These are phyloP conservation scores for Exophiala oligosperma DNA, from an alignment of 2,329 filamentous ascomycete genomes.

Conservation along the genomic window DNA sequence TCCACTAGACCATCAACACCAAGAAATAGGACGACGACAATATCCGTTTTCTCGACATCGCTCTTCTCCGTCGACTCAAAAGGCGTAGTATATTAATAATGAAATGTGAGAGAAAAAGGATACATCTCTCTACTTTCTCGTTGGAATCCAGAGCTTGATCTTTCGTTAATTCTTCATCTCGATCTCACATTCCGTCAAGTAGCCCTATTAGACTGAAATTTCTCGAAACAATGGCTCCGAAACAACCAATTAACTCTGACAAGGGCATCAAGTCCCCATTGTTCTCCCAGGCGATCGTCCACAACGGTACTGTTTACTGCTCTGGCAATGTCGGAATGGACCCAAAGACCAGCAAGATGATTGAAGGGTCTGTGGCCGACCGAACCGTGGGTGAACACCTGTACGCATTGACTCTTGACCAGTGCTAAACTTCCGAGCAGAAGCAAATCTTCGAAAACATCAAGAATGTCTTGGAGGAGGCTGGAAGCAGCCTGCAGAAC, in stretches of 20 bases:
- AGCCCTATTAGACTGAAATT: background rate
- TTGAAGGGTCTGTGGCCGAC: slow-evolving; percentile 28
- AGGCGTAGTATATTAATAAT: background rate
- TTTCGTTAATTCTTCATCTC: background rate
- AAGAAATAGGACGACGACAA: no score
- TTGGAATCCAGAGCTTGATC: background rate
- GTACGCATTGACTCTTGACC: background rate
- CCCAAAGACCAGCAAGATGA: slow-evolving; percentile 26
- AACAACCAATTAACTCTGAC: slow-evolving; percentile 22
- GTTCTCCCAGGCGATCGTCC: slow-evolving; percentile 32
- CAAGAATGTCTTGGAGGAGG: slow-evolving; percentile 58
- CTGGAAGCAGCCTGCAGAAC: slow-evolving; percentile 59
- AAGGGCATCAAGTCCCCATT: slow-evolving; percentile 30
- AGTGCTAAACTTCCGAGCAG: background rate
- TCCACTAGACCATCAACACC: background rate
- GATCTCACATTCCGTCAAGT: background rate
- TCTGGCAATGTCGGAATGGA: slow-evolving; percentile 31
- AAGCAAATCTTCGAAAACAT: slow-evolving; percentile 49
- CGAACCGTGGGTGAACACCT: slow-evolving; percentile 25
- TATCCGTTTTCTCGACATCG: background rate
- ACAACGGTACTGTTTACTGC: slow-evolving; percentile 31
- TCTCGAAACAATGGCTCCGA: slow-evolving; percentile 22
- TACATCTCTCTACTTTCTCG: background rate
- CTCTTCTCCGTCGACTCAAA: background rate
- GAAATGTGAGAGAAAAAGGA: background rate